These are phyloP conservation scores for Coemansia sp. DNA, from an alignment of 192 early-diverging fungal species.

Conservation along the genomic window DNA sequence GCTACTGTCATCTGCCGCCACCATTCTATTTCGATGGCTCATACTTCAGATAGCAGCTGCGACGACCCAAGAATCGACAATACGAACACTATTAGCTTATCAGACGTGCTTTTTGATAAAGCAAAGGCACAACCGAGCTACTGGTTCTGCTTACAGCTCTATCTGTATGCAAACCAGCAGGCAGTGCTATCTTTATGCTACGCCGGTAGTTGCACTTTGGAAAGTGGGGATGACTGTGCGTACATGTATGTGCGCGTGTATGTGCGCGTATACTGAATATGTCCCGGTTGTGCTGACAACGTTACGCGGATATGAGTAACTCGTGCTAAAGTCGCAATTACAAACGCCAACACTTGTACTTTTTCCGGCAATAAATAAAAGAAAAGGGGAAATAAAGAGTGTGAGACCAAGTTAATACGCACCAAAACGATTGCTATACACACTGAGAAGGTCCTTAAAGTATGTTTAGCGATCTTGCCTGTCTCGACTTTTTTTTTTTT, in stretches of 20 bases:
- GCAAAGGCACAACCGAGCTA: not conserved
- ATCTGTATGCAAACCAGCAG: too few species aligned
- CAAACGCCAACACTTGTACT: not conserved
- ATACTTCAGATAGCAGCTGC: not conserved
- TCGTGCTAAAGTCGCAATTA: not conserved
- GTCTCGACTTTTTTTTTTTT: not conserved
- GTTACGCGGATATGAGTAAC: not conserved
- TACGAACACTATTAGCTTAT: not conserved
- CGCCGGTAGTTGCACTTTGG: not conserved
- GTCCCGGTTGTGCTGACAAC: not conserved
- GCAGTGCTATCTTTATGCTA: not conserved
- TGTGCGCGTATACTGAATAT: not conserved
- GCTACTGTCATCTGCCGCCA: too few species aligned
- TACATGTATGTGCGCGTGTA: not conserved
- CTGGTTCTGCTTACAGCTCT: too few species aligned
- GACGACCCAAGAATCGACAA: not conserved
- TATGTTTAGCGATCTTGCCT: not conserved
- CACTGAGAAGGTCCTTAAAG: not conserved
- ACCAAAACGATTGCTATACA: not conserved
- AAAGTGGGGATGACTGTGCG: not conserved
- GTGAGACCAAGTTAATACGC: not conserved
- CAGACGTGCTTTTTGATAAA: not conserved
- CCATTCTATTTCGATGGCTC: constrained; percentile 5
- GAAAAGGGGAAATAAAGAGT: not conserved
- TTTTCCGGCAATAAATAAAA: not conserved